Base-by-base conservation (phyloP, 768 basidiomycete species). In the Lentinus brumalis region DNA sequence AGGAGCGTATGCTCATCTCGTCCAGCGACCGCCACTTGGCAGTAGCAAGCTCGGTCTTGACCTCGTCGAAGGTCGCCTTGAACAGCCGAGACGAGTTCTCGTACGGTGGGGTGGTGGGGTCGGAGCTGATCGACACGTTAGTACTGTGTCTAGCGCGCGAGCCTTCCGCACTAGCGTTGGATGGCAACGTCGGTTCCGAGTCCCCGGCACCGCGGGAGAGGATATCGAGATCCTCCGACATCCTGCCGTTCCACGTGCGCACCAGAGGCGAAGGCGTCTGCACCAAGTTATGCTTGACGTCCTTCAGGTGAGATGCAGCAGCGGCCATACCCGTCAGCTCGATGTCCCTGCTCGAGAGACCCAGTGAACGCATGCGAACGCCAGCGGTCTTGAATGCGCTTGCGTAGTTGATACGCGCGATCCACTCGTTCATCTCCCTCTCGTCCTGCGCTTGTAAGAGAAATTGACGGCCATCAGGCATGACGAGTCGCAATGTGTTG, bases 331-430 rank as follows among this genome's bases (percentile, higher is more conserved):
- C 93, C 3, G 92, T 90, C 42, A 92, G 80, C 62, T 89, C 83
- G 32, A 91, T 84, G 66, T 88, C 90, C 66, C 80, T 82, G 50
- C 81, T 79, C 18, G 87, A 83, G 81, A 94, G 85, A 16, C 83
- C 85, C 12, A 82, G 75, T 0, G 91, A 81, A 21, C 95, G 85
- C 85, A 97, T 94, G 47, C 85, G 81, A 40, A 98, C 79, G 10
- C 89, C 89, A 15, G 87, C 82, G 2, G 92, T 86, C 75, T 89
- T 94, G 84, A 97, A 98, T 5, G 92, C 81, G 60, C 93, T 89
- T 3, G 94, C 94, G 70, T 97, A 98, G 75, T 99, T 99, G 70
- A 98, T 94, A 35, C 82, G 80, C 14, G 89, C 82, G 63, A 98
- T 87, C 97, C 97, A 99, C 63, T 88, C 84, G 67, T 95, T 89